Evolutionary conservation across 2,329 filamentous ascomycete species (phyloP).

Genomic region (Aspergillus brunneoviolaceus): DNA sequence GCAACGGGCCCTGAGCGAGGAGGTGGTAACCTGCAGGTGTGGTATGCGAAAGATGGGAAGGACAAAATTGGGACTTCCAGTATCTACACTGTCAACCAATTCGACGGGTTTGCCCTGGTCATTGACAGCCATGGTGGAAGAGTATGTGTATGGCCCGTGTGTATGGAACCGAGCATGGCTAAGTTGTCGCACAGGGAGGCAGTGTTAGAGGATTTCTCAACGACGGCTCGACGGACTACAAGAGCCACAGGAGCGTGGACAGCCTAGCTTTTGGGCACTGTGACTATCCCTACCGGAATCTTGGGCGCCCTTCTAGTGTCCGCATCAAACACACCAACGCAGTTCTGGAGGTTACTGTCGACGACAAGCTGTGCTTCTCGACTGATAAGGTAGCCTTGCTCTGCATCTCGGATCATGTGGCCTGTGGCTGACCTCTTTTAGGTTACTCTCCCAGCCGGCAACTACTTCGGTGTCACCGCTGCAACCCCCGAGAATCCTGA

Average conservation of each 20-base stretch:
- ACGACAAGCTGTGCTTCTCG: conserved; percentile 79
- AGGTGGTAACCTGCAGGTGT: conserved; percentile 88
- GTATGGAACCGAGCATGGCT: conserved; percentile 1
- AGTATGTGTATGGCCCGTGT: conserved; percentile 33
- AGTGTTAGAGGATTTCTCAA: conserved; percentile 91
- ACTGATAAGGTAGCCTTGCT: conserved; percentile 58
- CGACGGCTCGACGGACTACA: conserved; percentile 80
- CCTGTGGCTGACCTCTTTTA: conserved; percentile 32
- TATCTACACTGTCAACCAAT: conserved; percentile 79
- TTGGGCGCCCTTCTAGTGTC: conserved; percentile 78
- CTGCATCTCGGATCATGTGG: not conserved
- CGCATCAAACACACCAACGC: conserved; percentile 67
- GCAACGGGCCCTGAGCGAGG: conserved; percentile 81
- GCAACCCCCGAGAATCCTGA: conserved; percentile 89
- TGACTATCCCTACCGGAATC: conserved; percentile 84
- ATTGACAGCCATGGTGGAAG: conserved; percentile 78
- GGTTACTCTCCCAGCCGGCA: conserved; percentile 74
- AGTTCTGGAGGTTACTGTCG: conserved; percentile 74
- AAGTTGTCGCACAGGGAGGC: conserved; percentile 54
- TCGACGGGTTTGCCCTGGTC: conserved; percentile 86
- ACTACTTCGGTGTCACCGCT: conserved; percentile 83
- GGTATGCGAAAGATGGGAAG: conserved; percentile 74
- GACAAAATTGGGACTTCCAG: conserved; percentile 67
- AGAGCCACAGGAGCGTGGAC: conserved; percentile 73
- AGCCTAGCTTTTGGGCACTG: conserved; percentile 91